Percentiles rank a stretch among this genome's conserved stretches.
Evolutionary conservation across 257 asterid genomes (phyloP).

Genomic region (Prunella vulgaris): DNA sequence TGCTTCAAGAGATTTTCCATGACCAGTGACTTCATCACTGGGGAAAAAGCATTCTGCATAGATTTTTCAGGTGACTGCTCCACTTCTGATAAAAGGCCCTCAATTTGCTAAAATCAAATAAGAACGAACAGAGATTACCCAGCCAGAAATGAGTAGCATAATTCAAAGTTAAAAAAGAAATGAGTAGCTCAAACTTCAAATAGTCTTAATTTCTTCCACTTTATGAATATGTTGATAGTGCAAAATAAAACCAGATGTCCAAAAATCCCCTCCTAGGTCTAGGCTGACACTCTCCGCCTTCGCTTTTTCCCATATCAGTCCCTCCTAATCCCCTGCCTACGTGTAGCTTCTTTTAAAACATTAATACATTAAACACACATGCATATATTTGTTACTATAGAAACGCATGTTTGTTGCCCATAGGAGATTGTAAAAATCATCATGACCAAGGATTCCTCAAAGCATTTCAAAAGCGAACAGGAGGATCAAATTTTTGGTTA

Average conservation of each 20-base stretch:
- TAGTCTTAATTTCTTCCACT: not conserved
- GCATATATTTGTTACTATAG: not conserved
- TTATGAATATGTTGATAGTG: not conserved
- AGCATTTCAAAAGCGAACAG: not conserved
- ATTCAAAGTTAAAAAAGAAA: no score
- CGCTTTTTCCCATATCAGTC: not conserved
- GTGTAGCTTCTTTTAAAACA: not conserved
- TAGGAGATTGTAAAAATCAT: not conserved
- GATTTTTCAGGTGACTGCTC: slow-evolving; percentile 92
- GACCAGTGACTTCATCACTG: slow-evolving; percentile 59
- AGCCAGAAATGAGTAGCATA: slow-evolving; percentile 1
- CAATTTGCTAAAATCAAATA: slow-evolving; percentile 44
- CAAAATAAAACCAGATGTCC: not conserved
- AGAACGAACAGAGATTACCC: slow-evolving; percentile 9
- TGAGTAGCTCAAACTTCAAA: slow-evolving; percentile 3
- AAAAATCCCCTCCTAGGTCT: not conserved
- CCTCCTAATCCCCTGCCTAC: not conserved
- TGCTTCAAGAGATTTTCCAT: slow-evolving; percentile 61
- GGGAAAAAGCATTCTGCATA: slow-evolving; percentile 64
- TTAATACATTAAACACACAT: not conserved
- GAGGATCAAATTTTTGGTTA: not conserved
- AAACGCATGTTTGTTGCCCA: not conserved
- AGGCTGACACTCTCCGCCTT: not conserved
- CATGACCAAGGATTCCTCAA: not conserved
- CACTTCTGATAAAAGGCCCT: slow-evolving; percentile 62